Conservation (phyloP, 1,284 basidiomycete species). For the Phenoliferia sp. region DNA sequence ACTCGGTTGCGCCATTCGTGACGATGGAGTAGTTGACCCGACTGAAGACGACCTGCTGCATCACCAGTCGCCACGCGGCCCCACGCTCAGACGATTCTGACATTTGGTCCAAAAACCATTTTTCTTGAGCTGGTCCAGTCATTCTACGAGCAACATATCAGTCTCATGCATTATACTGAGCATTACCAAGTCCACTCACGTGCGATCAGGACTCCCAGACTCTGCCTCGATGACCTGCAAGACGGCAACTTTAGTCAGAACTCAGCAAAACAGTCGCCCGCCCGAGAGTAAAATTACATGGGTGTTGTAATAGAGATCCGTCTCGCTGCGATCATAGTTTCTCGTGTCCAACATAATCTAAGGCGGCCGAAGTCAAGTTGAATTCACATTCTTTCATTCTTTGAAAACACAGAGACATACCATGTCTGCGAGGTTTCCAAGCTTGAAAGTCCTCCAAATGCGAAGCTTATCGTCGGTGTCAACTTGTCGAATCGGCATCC, state of each 20-base stretch:
- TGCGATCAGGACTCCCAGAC: slow-evolving; percentile 36
- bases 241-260: neutral
- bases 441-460: slow-evolving; percentile 64
- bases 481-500: slow-evolving; percentile 65
- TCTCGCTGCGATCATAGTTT: slow-evolving; percentile 60
- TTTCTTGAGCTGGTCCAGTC: slow-evolving; percentile 58
- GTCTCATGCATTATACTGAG: no score
- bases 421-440: slow-evolving; percentile 52
- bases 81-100: slow-evolving; percentile 51
- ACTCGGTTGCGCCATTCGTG: slow-evolving; percentile 8
- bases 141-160: slow-evolving; percentile 49
- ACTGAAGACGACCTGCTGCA: slow-evolving; percentile 45
- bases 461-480: slow-evolving; percentile 55
- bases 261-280: neutral
- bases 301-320: slow-evolving; percentile 60
- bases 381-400: no score
- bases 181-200: neutral
- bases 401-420: no score
- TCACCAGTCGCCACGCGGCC: slow-evolving; percentile 58
- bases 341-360: slow-evolving; percentile 62
- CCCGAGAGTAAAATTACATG: no score
- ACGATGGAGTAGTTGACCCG: slow-evolving; percentile 48
- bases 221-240: slow-evolving; percentile 45
- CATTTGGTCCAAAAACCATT: slow-evolving; percentile 56
- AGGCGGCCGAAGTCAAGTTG: no score